These are phyloP conservation scores for Fusarium foetens DNA, from an alignment of 2,329 filamentous ascomycete species.

Conservation along the genomic window DNA sequence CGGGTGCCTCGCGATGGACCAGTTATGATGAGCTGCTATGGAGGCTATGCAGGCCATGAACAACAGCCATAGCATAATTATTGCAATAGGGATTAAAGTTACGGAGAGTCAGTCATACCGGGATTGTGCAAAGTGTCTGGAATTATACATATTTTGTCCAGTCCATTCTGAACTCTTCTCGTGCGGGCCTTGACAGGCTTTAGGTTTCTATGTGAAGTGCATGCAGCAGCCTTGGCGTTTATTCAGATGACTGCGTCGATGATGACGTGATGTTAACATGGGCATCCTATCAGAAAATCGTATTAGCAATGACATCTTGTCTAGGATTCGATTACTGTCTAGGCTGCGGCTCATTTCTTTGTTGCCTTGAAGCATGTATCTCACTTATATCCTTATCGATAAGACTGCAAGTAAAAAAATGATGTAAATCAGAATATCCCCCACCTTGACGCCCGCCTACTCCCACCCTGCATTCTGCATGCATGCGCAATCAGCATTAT, in stretches of 20 bases:
- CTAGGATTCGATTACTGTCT: neutral
- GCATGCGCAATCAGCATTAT: conserved; percentile 20
- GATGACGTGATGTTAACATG: neutral
- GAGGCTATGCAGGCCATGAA: neutral
- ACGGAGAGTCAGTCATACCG: neutral
- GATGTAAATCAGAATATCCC: conserved; percentile 40
- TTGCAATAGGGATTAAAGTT: neutral
- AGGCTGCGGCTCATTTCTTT: neutral
- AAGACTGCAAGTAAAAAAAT: conserved; percentile 32
- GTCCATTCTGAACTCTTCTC: neutral
- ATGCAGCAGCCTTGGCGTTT: neutral
- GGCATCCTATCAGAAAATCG: neutral
- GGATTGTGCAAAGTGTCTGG: neutral
- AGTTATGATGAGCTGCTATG: neutral
- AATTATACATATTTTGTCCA: neutral
- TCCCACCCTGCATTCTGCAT: conserved; percentile 19
- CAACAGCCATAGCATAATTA: neutral
- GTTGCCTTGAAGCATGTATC: conserved; percentile 15
- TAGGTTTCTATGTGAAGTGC: neutral
- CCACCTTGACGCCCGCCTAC: conserved; percentile 24
- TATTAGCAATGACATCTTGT: neutral
- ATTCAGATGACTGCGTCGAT: neutral
- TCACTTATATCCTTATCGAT: conserved; percentile 41
- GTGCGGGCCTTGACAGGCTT: neutral
- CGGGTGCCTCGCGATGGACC: neutral